Percentiles rank a stretch among this genome's conserved stretches.
Conservation (phyloP, 768 basidiomycete species). For the Hydnum rufescens region DNA sequence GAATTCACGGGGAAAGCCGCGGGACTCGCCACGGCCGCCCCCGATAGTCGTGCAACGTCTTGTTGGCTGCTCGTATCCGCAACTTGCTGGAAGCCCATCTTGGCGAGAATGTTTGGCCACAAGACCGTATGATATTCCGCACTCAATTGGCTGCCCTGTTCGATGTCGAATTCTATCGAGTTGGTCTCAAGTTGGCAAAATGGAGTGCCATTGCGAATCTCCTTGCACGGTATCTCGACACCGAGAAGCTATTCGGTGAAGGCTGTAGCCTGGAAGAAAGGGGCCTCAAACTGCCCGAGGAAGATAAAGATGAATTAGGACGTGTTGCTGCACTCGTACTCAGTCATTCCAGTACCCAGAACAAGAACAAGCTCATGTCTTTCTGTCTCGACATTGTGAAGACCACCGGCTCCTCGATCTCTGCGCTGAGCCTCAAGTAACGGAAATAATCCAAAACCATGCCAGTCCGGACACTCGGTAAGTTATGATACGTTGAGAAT, state of each 20-base stretch:
- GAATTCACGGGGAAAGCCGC: no score
- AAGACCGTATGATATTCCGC: conserved; percentile 67
- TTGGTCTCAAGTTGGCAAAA: conserved; percentile 77
- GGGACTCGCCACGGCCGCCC: no score
- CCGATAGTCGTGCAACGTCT: no score
- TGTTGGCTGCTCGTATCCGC: conserved; percentile 73
- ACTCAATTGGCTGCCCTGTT: conserved; percentile 47
- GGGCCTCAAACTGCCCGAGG: conserved; percentile 73
- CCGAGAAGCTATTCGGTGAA: conserved; percentile 72
- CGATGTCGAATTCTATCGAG: conserved; percentile 59
- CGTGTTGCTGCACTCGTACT: conserved; percentile 70
- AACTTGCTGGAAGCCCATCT: conserved; percentile 73
- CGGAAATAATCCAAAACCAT: conserved; percentile 58
- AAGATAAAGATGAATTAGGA: conserved; percentile 82
- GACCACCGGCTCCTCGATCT: conserved; percentile 51
- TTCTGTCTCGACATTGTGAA: conserved; percentile 82
- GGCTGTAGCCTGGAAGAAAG: conserved; percentile 77
- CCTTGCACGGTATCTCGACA: conserved; percentile 59
- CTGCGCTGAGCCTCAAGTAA: conserved; percentile 54
- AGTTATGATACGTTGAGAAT: conserved; percentile 16
- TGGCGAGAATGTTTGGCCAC: conserved; percentile 56
- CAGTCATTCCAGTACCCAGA: conserved; percentile 87
- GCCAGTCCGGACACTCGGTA: conserved; percentile 79
- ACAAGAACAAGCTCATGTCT: conserved; percentile 77
- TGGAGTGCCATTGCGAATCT: conserved; percentile 55